Percentiles rank a stretch among this genome's conserved stretches.
Conservation (phyloP, 192 early-diverging fungal species). For the Coemansia sp. region DNA sequence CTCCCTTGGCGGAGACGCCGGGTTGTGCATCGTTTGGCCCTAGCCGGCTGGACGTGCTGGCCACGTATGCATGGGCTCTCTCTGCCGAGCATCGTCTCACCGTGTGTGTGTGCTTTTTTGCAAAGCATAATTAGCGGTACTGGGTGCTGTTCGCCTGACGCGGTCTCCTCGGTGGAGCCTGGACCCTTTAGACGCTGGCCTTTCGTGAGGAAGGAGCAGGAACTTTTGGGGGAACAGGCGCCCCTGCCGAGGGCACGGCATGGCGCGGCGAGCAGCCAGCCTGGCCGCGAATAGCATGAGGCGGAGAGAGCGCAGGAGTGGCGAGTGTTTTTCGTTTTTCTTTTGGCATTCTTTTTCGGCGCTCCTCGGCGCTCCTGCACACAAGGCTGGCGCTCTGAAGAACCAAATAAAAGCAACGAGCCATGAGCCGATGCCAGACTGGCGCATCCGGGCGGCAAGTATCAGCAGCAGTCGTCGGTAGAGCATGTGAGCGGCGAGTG, state of each 20-base stretch:
- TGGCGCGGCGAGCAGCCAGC: not conserved
- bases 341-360: slow-evolving; percentile 42
- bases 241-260: slow-evolving; percentile 1
- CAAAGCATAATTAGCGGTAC: not conserved
- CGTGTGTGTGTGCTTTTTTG: not conserved
- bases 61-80: slow-evolving; percentile 1
- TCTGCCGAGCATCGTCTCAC: not conserved
- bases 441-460: not conserved
- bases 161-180: slow-evolving; percentile 1
- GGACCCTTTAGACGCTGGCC: slow-evolving; percentile 6
- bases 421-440: slow-evolving; percentile 14
- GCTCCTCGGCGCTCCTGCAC: not conserved
- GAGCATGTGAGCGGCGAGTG: slow-evolving; percentile 1
- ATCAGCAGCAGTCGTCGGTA: not conserved
- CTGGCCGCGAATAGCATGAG: not conserved
- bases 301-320: not conserved
- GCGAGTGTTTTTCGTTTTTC: slow-evolving; percentile 23
- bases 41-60: slow-evolving; percentile 1
- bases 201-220: slow-evolving; percentile 2
- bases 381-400: not conserved
- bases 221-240: not conserved
- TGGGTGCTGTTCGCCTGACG: not conserved
- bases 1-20: not conserved
- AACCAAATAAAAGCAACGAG: slow-evolving; percentile 23
- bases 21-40: not conserved